Evolutionary conservation across 139 green algal species (phyloP), one percentile per base, ranked within the genome.

Genomic region (Coelastrella sp.): DNA sequence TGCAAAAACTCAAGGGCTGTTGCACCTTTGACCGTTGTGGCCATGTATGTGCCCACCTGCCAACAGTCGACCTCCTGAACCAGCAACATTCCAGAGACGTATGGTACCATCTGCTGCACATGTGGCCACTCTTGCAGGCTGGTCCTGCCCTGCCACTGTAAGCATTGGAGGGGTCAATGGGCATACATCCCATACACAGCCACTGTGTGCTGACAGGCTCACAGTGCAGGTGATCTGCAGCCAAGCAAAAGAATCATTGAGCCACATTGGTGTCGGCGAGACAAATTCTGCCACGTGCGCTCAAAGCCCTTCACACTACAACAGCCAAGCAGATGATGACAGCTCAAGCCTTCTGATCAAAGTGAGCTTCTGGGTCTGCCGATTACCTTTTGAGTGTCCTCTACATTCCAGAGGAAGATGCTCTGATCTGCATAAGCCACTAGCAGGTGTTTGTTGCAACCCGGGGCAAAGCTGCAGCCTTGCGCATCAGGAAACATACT

Each of bases 51-150:
- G n/a, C 53, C 2, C 37, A 74, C 60, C 40, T 75, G 57, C 25
- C 59, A 84, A 30, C 41, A 62, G 53, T 51, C 37, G 51, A n/a
- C n/a, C n/a, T n/a, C 21, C 76, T 38, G 50, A 32, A 13, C 32
- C 38, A 40, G 37, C 30, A 8, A 92, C 66, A 62, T 81, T 76
- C 89, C 89, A 92, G 7, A 92, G 34, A 4, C 87, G 68, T 9
- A 94, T 62, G 34, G 79, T 90, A 48, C 91, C 91, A 35, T 94
- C 91, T 2, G 86, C 35, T 2, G 84, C 88, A 75, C 85, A 91
- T 0, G 89, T 94, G 13, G 86, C 85, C 19, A 57, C 75, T 27
- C 71, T 59, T 17, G 66, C 40, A 11, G 64, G 59, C 40, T 62
- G 62, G 48, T 73, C 34, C 37, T 81, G 68, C 25, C 41, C 40